Conservation (phyloP, 371 early-diverging fungal genomes). For the Umbelopsis sp. region DNA sequence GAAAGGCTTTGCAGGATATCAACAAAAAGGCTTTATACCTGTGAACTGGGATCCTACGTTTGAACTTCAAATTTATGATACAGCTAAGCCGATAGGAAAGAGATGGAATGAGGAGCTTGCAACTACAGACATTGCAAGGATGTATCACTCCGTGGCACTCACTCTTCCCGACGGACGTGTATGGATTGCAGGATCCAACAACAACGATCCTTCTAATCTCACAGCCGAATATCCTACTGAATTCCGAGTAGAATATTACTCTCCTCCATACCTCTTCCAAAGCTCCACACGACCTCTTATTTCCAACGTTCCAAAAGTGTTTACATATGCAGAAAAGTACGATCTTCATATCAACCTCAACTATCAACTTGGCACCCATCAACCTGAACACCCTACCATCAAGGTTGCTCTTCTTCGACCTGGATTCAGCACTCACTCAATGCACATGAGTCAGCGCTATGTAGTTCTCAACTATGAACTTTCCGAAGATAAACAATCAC, state of each 20-base stretch:
- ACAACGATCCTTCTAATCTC: conserved; percentile 47
- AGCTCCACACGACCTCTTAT: conserved; percentile 49
- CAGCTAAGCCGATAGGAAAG: conserved; percentile 37
- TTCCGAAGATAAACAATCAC: conserved; percentile 32
- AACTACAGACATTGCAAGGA: conserved; percentile 63
- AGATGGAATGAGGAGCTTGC: conserved; percentile 49
- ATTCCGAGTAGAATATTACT: conserved; percentile 63
- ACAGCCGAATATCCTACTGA: conserved; percentile 59
- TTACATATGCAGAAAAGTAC: conserved; percentile 45
- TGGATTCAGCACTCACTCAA: conserved; percentile 69
- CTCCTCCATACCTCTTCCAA: conserved; percentile 63
- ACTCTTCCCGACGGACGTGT: conserved; percentile 60
- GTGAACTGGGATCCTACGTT: conserved; percentile 49
- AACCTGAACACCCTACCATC: conserved; percentile 26
- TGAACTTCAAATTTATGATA: conserved; percentile 62
- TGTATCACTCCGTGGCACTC: conserved; percentile 71
- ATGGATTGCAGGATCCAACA: conserved; percentile 56
- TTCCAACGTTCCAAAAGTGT: conserved; percentile 45
- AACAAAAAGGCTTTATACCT: conserved; percentile 33
- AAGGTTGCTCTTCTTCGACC: conserved; percentile 47
- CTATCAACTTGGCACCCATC: conserved; percentile 18
- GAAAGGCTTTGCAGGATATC: conserved; percentile 65
- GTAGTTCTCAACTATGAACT: conserved; percentile 36
- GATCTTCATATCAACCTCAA: conserved; percentile 41
- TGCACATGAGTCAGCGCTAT: conserved; percentile 68